These are phyloP conservation scores for Solanum peruvianum DNA, from an alignment of 257 asterid species.

Conservation along the genomic window DNA sequence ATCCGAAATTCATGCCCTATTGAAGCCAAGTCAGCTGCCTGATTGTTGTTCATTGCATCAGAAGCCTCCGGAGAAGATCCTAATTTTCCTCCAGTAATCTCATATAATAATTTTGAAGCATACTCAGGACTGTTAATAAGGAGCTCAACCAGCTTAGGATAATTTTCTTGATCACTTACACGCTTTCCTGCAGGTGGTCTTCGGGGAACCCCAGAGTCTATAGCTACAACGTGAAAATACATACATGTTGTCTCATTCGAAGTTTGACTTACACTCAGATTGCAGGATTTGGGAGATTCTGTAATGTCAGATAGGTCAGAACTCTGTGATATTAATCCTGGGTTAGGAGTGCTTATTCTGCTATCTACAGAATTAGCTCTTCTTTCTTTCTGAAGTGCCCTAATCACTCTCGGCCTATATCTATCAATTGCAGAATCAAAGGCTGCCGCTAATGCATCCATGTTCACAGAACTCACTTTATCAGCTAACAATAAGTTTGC, in stretches of 20 bases:
- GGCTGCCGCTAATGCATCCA: constrained; percentile 67
- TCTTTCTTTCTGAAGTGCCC: constrained; percentile 90
- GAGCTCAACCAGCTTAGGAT: constrained; percentile 94
- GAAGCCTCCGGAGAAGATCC: constrained; percentile 40
- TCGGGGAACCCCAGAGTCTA: constrained; percentile 97
- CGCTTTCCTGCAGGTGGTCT: constrained; percentile 99
- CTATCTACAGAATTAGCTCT: constrained; percentile 79
- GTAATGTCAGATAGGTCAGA: constrained; percentile 66
- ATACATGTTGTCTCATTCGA: constrained; percentile 28
- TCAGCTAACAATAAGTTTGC: constrained; percentile 86
- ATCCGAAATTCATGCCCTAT: constrained; percentile 60
- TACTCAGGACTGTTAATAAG: constrained; percentile 75
- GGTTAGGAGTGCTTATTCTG: constrained; percentile 39
- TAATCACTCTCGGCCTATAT: constrained; percentile 76
- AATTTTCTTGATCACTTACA: constrained; percentile 72
- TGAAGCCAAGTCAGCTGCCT: constrained; percentile 35
- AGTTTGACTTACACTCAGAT: constrained; percentile 41
- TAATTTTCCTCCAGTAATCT: constrained; percentile 76
- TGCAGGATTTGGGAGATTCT: constrained; percentile 74
- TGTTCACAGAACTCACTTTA: constrained; percentile 36
- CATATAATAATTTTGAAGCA: constrained; percentile 60
- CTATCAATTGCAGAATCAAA: constrained; percentile 82
- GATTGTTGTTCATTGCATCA: constrained; percentile 18
- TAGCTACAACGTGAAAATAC: constrained; percentile 68
- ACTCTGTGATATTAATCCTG: constrained; percentile 51